phyloP scores from a whole-genome alignment of 1,284 basidiomycete species.

The Melanopsichium pennsylvanicum region DNA sequence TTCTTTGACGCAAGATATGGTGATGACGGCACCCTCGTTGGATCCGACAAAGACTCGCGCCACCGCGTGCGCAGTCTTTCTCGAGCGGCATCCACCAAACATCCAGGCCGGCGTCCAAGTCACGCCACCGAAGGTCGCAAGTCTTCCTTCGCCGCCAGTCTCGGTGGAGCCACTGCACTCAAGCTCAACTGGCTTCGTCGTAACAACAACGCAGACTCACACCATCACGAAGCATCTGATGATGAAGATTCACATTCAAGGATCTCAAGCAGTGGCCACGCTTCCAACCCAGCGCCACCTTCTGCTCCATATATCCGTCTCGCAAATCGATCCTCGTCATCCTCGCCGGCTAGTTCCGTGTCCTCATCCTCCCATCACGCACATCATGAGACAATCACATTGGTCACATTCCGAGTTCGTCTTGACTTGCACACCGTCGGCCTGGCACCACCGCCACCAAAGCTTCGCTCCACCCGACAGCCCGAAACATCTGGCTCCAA shows the following conservation, averaged over 20 bases:
- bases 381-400: constrained; percentile 8
- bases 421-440: constrained; percentile 55
- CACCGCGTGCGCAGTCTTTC: constrained; percentile 38
- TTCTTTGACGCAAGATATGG: constrained; percentile 60
- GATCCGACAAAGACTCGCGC: constrained; percentile 26
- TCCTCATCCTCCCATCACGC: constrained; percentile 14
- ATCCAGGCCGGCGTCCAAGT: constrained; percentile 12
- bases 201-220: constrained; percentile 34
- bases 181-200: constrained; percentile 43
- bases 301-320: constrained; percentile 46
- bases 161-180: constrained; percentile 26
- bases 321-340: constrained; percentile 4
- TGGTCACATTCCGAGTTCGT: constrained; percentile 46
- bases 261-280: constrained; percentile 22
- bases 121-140: constrained; percentile 33
- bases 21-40: constrained; percentile 18
- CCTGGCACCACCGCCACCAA: constrained; percentile 46
- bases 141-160: constrained; percentile 43
- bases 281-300: constrained; percentile 18
- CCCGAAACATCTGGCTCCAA: constrained; percentile 2
- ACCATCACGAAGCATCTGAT: constrained; percentile 28
- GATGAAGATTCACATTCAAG: constrained; percentile 40
- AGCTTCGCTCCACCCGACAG: constrained; percentile 14
- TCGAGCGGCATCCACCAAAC: constrained; percentile 31
- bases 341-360: constrained; percentile 9